phyloP scores from a whole-genome alignment of 805 yeast genomes.

The Torulaspora maleeae region DNA sequence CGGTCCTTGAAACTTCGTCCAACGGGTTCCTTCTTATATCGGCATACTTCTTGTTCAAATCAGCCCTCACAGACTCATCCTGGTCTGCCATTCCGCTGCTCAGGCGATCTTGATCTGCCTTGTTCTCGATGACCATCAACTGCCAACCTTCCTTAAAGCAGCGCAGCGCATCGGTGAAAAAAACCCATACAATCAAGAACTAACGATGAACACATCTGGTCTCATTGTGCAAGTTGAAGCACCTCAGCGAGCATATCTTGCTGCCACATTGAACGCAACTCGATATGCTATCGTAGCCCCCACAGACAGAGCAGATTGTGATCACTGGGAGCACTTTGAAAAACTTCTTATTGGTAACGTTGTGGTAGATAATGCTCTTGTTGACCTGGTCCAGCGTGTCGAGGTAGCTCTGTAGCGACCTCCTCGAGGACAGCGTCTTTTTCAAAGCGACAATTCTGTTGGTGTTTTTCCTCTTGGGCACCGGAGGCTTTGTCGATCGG shows the following conservation, averaged over 20 bases:
- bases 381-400: constrained; percentile 33
- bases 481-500: constrained; percentile 34
- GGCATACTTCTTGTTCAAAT: constrained; percentile 18
- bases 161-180: background rate
- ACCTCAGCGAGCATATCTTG: constrained; percentile 33
- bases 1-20: constrained; percentile 42
- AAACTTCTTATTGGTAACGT: constrained; percentile 33
- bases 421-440: constrained; percentile 29
- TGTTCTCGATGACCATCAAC: background rate
- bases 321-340: constrained; percentile 34
- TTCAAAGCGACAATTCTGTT: constrained; percentile 32
- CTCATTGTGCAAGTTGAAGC: constrained; percentile 34
- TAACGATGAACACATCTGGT: constrained; percentile 31
- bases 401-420: constrained; percentile 31
- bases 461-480: constrained; percentile 30
- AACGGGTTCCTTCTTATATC: constrained; percentile 41
- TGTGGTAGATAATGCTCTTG: constrained; percentile 29
- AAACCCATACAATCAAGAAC: background rate
- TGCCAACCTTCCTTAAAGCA: background rate
- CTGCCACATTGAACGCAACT: constrained; percentile 34
- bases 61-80: background rate
- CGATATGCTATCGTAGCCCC: constrained; percentile 32
- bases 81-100: background rate
- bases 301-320: constrained; percentile 35
- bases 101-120: background rate